Evolutionary conservation across 441 rosid genomes (phyloP).

Genomic region (Arabidopsis lyrata): DNA sequence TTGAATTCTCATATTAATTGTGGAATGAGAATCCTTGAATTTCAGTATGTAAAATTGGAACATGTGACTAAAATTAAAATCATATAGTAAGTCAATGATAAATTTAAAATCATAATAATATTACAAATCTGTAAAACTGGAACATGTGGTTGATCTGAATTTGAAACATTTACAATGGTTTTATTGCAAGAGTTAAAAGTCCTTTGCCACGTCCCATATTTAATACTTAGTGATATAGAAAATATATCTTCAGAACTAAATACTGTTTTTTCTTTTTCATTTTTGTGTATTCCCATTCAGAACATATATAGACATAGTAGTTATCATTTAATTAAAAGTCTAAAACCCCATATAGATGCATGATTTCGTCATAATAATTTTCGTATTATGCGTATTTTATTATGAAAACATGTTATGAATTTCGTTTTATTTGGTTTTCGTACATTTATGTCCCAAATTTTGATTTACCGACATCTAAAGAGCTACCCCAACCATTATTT

Average conservation of each 20-base stretch:
- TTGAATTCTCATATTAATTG: background rate
- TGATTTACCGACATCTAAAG: background rate
- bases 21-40: background rate
- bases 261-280: background rate
- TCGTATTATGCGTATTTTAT: background rate
- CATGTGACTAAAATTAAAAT: too few species aligned
- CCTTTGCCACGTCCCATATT: constrained; percentile 16
- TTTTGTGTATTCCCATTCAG: background rate
- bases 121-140: background rate
- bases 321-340: too few species aligned
- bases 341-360: background rate
- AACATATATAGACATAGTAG: background rate
- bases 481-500: background rate
- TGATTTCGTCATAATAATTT: background rate
- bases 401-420: background rate
- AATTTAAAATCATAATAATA: background rate
- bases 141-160: background rate
- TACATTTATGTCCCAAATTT: background rate
- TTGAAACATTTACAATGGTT: background rate
- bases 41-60: too few species aligned
- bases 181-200: background rate
- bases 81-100: background rate
- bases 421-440: background rate
- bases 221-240: too few species aligned
- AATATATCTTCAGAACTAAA: too few species aligned